Conservation (phyloP, 73 alveolate species). For the Paramecium pentaurelia region DNA sequence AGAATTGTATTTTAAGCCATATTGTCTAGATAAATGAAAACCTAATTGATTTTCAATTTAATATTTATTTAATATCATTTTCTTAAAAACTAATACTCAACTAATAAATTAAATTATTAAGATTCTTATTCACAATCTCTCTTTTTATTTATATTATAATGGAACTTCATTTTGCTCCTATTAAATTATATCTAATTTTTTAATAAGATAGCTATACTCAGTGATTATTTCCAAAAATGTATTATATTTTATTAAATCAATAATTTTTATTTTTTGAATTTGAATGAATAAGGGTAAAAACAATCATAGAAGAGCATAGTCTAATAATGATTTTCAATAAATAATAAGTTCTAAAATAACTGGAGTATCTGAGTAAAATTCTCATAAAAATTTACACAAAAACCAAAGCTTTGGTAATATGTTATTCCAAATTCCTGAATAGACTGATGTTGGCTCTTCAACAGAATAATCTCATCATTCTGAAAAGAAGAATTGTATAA, state of each 20-base stretch:
- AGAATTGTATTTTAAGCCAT: no score
- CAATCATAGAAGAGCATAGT: constrained; percentile 23
- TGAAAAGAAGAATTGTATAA: background rate
- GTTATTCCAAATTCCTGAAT: background rate
- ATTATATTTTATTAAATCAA: background rate
- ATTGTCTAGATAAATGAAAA: no score
- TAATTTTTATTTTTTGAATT: background rate
- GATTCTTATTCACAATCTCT: no score
- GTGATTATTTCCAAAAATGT: background rate
- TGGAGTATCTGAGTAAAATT: background rate
- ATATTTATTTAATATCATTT: no score
- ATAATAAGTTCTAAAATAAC: background rate
- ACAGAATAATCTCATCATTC: background rate
- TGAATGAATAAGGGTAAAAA: background rate
- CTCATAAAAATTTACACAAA: background rate
- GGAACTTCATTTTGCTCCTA: background rate
- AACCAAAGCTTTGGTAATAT: background rate
- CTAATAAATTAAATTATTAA: no score
- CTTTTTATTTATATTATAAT: no score
- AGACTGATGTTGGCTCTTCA: background rate
- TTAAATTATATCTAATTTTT: no score
- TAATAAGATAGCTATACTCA: background rate
- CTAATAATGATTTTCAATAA: constrained; percentile 6
- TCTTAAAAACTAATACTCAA: no score
- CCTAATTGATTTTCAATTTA: no score